Base-by-base conservation (phyloP, 345 rosid genomes). In the Rhodamnia rubescens region DNA sequence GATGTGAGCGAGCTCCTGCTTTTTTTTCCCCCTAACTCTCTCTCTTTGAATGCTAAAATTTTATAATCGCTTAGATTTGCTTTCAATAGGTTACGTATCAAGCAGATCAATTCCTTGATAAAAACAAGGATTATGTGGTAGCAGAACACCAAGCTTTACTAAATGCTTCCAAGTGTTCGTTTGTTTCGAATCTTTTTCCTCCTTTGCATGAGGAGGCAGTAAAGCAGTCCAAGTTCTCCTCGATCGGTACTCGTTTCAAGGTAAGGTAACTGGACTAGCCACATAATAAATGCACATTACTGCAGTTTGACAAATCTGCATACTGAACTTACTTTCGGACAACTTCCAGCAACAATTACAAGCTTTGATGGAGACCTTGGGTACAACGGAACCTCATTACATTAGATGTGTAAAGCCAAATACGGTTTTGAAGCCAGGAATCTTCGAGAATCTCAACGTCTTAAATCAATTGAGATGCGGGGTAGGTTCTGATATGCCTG, bases 361-460 rank as follows among this genome's bases (percentile, higher is more conserved):
- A 87, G 94, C 99, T 87, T 90, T 97, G 90, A 96, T 97, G 99
- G 99, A 97, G 85, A 97, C 99, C 78, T 92, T 97, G 87, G 96
- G 56, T 90, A 92, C 95, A 84, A 97, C 99, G 80, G 99, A 97
- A 88, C 99, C 99, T 85, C 99, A 96, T 92, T 97, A 97, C 91
- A 95, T 97, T 90, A 94, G 99, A 95, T 97, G 99, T 88, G 99
- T 97, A 92, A 97, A 97, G 93, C 99, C 99, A 88, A 97, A 97
- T 88, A 96, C 94, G 90, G 95, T 89, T 85, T 98, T 97, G 89
- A 97, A 95, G 93, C 99, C 99, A 53, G 94, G 94, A 50, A 97
- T 97, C 83, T 97, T 97, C 87, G 99, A 97, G 93, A 97, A 97
- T 84, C 89, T 90, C 75, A 96, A 93, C 85, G 94, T 96, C 86